These are phyloP conservation scores for Typha latifolia DNA, from an alignment of 176 grass and related monocot genomes.

Conservation along the genomic window DNA sequence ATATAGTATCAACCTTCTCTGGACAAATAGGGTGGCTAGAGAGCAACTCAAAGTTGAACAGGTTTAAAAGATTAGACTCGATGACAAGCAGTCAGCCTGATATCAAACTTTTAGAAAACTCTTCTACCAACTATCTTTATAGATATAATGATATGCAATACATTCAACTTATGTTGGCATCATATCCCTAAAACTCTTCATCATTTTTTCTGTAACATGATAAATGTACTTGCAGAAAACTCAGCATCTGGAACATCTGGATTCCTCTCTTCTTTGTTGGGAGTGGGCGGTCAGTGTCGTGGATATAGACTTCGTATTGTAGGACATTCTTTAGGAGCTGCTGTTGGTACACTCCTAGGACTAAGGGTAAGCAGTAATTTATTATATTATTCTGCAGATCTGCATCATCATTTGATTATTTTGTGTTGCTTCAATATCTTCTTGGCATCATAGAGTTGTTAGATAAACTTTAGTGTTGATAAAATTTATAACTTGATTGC, in stretches of 20 bases:
- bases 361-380: slow-evolving; percentile 54
- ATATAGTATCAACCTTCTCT: too few species aligned
- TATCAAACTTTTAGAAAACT: too few species aligned
- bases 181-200: not conserved
- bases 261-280: slow-evolving; percentile 64
- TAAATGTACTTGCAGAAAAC: slow-evolving; percentile 34
- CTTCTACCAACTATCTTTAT: too few species aligned
- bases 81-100: too few species aligned
- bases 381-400: not conserved
- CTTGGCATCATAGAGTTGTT: not conserved
- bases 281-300: slow-evolving; percentile 52
- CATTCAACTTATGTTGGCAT: too few species aligned
- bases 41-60: too few species aligned
- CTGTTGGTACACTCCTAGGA: slow-evolving; percentile 81
- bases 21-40: too few species aligned
- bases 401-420: not conserved
- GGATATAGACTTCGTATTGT: slow-evolving; percentile 82
- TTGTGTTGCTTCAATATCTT: not conserved
- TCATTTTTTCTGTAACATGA: slow-evolving; percentile 15
- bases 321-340: slow-evolving; percentile 92
- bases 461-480: too few species aligned
- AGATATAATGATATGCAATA: too few species aligned
- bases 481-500: too few species aligned
- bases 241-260: slow-evolving; percentile 40
- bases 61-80: too few species aligned